phyloP scores from a whole-genome alignment of 1,284 basidiomycete species.

The Rhodotorula mucilaginosa region DNA sequence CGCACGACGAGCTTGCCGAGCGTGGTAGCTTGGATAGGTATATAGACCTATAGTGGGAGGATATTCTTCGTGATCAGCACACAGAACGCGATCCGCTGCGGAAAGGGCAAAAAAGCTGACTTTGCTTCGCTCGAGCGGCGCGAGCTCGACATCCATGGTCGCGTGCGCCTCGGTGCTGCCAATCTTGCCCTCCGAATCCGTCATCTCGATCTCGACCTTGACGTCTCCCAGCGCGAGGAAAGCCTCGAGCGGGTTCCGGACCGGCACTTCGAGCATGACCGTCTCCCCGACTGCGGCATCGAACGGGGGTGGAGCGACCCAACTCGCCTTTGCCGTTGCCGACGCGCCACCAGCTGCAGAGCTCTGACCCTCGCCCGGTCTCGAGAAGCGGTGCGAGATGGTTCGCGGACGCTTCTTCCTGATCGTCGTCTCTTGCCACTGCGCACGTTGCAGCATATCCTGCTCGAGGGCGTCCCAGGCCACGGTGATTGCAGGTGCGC shows the following conservation, averaged over 20 bases:
- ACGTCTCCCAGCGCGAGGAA: conserved; percentile 44
- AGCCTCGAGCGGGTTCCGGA: conserved; percentile 53
- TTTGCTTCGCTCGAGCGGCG: conserved; percentile 48
- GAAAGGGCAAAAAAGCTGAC: conserved; percentile 18
- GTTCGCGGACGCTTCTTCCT: too few relatives aligned
- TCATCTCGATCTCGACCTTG: conserved; percentile 22
- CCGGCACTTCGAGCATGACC: conserved; percentile 50
- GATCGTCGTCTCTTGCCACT: conserved; percentile 42
- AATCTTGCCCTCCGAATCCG: not conserved
- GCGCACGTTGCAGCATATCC: conserved; percentile 30
- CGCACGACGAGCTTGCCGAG: conserved; percentile 45
- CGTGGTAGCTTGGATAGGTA: conserved; percentile 43
- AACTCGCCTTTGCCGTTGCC: too few relatives aligned
- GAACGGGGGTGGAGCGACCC: not conserved
- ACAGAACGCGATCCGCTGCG: not conserved
- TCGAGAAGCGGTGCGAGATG: too few relatives aligned
- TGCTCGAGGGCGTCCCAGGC: conserved; percentile 26
- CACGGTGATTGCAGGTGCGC: not conserved
- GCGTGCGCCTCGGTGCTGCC: not conserved
- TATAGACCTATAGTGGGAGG: conserved; percentile 35
- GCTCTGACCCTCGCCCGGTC: too few relatives aligned
- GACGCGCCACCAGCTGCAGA: too few relatives aligned
- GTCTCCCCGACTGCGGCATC: conserved; percentile 42
- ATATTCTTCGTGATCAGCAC: too few relatives aligned
- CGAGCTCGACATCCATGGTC: conserved; percentile 46